A percentile compares a stretch with the other conserved stretches of the same genome.
phyloP scores from a whole-genome alignment of 352 stramenopile genomes.

The Globisporangium nodosum region DNA sequence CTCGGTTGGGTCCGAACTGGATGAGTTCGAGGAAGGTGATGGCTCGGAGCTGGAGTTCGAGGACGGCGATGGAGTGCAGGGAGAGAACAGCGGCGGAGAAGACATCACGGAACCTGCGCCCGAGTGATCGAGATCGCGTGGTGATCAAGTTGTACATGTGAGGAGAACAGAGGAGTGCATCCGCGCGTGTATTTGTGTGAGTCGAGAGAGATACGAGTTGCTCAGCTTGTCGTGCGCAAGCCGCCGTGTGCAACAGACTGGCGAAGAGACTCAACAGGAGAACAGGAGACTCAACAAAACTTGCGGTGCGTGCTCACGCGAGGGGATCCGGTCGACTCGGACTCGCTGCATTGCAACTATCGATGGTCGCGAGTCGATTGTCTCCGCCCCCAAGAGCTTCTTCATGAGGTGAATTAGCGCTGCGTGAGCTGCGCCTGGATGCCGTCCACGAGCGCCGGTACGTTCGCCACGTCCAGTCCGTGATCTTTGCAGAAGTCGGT shows the following conservation, averaged over 20 bases:
- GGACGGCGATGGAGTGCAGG: not conserved
- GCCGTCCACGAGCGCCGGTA: slow-evolving; percentile 49
- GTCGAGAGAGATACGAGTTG: not conserved
- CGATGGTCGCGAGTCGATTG: not conserved
- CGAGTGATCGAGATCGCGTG: not conserved
- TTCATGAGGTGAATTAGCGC: slow-evolving; percentile 11
- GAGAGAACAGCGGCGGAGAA: not conserved
- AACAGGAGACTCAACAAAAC: no score
- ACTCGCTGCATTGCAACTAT: not conserved
- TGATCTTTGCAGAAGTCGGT: slow-evolving; percentile 53
- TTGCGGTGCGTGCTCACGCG: not conserved
- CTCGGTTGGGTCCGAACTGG: slow-evolving; percentile 3
- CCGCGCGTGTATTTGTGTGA: not conserved
- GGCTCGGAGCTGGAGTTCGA: slow-evolving; percentile 1
- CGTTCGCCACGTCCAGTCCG: slow-evolving; percentile 47
- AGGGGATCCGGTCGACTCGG: not conserved
- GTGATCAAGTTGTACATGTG: not conserved
- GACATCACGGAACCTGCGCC: not conserved
- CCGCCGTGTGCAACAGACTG: not conserved
- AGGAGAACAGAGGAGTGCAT: not conserved
- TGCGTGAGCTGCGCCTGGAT: slow-evolving; percentile 44
- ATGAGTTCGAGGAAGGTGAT: slow-evolving; percentile 14
- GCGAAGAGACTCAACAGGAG: no score
- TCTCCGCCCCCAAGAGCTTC: not conserved
- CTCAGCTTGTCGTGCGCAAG: not conserved